Evolutionary conservation across 768 basidiomycete species (phyloP).

Genomic region (Leccinum boreale): DNA sequence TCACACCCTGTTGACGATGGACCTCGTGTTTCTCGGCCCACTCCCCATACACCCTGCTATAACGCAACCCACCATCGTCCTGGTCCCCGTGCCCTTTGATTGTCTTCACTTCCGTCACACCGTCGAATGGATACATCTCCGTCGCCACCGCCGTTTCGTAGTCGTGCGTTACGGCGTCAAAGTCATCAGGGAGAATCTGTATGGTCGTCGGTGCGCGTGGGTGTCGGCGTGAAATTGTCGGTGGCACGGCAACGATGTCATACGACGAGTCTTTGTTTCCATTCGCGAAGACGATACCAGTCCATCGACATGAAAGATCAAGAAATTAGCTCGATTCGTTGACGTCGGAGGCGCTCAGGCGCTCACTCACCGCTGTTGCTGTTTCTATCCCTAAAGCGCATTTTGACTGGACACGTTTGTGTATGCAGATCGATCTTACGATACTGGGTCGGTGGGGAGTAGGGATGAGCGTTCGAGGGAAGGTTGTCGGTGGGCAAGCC

Average conservation of each 20-base stretch:
- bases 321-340: slow-evolving; percentile 7
- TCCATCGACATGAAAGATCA: slow-evolving; percentile 16
- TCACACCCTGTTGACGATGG: slow-evolving; percentile 21
- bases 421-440: background rate
- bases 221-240: slow-evolving; percentile 15
- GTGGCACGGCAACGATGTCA: slow-evolving; percentile 25
- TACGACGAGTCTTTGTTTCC: slow-evolving; percentile 30
- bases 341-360: background rate
- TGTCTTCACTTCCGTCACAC: slow-evolving; percentile 22
- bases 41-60: slow-evolving; percentile 31
- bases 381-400: slow-evolving; percentile 23
- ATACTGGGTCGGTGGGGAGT: background rate
- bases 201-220: slow-evolving; percentile 32
- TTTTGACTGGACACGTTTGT: background rate
- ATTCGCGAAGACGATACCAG: background rate
- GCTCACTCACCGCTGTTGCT: slow-evolving; percentile 30
- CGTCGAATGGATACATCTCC: slow-evolving; percentile 22
- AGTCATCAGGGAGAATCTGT: slow-evolving; percentile 30
- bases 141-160: slow-evolving; percentile 26
- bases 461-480: background rate
- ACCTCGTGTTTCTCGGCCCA: slow-evolving; percentile 30
- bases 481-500: background rate
- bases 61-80: slow-evolving; percentile 13
- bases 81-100: slow-evolving; percentile 7
- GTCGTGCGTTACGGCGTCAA: slow-evolving; percentile 29